Evolutionary conservation across 176 grass and related monocot genomes (phyloP), one percentile per base, ranked within the genome.

Genomic region (Oryza glumipatula): DNA sequence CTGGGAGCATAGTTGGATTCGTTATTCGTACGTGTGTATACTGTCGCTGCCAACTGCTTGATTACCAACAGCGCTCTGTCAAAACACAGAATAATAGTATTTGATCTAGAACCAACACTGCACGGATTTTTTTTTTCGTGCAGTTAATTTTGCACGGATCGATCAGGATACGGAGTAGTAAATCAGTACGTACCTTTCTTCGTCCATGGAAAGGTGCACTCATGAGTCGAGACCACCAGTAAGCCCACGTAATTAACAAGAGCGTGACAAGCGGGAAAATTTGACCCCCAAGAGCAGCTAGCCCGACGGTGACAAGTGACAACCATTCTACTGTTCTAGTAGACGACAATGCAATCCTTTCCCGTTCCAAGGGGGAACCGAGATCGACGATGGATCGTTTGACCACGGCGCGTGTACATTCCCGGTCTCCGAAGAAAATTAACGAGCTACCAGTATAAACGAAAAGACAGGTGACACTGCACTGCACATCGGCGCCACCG

Each of bases 201-300:
- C 52, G 21, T 17, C 52, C 52, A 56, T 56, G 52, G 21, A 1
- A 19, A 8, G 52, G 21, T 16, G 6, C 52, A 21, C 3, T 43
- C 35, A 0, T 3, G 35, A 36, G 35, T 36, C 0, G 4, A 4
- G 21, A 51, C 10, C 0, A 15, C 22, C 14, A 15, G 71, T 26
- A 9, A 28, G 26, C 26, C 7, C n/a, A 73, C 22, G 70, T 24
- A 58, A 58, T 58, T 8, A 30, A 17, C 23, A 48, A 28, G 52
- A 76, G 24, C 48, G 48, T 52, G 48, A 35, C 73, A 56, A 35
- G 73, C 26, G 73, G 73, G 73, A 48, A 56, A 35, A 28, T 28
- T 35, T 36, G 73, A 56, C 73, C 19, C 16, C 48, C 17, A 58
- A n/a, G 54, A 23, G 16, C 23, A n/a, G 28, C 28, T 23, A 12